Evolutionary conservation across 1,139 yeast genomes (phyloP).

Genomic region (Protomyces inouyei): DNA sequence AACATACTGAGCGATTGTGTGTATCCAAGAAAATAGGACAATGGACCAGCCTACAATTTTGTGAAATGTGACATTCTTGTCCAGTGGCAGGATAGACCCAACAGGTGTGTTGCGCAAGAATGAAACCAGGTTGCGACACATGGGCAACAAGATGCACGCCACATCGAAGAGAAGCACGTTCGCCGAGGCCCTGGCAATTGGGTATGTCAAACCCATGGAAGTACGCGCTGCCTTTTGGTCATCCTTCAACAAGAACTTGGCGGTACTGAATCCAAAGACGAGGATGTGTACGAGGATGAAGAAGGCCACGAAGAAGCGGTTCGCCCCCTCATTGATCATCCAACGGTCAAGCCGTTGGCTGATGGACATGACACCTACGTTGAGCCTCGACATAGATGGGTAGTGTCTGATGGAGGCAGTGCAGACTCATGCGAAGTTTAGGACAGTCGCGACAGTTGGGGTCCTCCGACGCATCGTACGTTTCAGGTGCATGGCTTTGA

Average conservation of each 20-base stretch:
- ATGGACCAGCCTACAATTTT: constrained; percentile 23
- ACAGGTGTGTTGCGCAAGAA: constrained; percentile 17
- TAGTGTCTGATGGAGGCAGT: no score
- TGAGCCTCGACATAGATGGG: no score
- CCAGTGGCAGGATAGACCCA: constrained; percentile 21
- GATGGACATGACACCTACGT: not conserved
- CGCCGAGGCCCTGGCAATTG: constrained; percentile 23
- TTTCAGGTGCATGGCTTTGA: no score
- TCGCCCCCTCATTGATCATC: constrained; percentile 27
- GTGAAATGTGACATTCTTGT: constrained; percentile 25
- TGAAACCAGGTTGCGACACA: constrained; percentile 26
- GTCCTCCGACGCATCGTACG: no score
- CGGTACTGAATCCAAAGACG: constrained; percentile 17
- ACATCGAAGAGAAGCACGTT: constrained; percentile 23
- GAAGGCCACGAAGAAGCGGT: constrained; percentile 4
- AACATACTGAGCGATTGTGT: not conserved
- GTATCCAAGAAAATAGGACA: constrained; percentile 23
- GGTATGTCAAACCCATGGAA: constrained; percentile 13
- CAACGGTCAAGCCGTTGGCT: constrained; percentile 24
- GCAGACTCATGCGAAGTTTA: no score
- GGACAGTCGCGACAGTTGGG: no score
- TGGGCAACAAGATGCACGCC: constrained; percentile 21
- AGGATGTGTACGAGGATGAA: constrained; percentile 16
- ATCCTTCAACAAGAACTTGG: constrained; percentile 10
- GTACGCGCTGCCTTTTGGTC: constrained; percentile 1